Base-by-base conservation (phyloP, 148 eudicot genomes). In the Agrostemma githago region DNA sequence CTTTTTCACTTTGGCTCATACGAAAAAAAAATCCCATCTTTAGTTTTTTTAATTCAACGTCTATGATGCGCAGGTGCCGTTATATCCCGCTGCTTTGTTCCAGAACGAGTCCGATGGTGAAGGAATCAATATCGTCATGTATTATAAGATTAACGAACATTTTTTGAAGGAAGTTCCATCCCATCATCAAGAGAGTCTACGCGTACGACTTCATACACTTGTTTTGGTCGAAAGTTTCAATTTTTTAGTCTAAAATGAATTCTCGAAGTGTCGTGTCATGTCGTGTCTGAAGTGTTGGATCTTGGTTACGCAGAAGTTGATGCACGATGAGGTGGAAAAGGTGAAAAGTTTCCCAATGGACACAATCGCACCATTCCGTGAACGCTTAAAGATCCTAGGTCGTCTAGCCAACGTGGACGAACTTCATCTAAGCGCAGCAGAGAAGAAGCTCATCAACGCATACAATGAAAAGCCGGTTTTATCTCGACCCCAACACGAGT, bases 401-500 rank as follows among this genome's bases (percentile, higher is more conserved):
- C 97, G 99, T 69, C 86, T 95, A 61, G 92, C 58, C 70, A 95
- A 95, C 77, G 88, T 90, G 63, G 99, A 92, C 5, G 99, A 88
- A 66, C 92, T 95, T 72, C 89, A 85, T 57, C 62, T 92, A 73
- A 83, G 87, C 83, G 80, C 89, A 76, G 87, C 97, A 4, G 99
- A 95, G 82, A 87, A 85, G 81, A 95, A 92, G 83, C 92, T 95
- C 68, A 85, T 95, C 83, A 82, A 88, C 78, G 90, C 96, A 41
- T 95, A 95, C 76, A 95, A 95, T 70, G 99, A 95, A 80, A 95
- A 92, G 75, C 97, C 99, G 17, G 97, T 95, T 62, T 90, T 95
- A 73, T 95, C 99, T 70, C 99, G 99, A 48, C 99, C 99, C 76
- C 99, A 95, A 70, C 99, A 95, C 59, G 96, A 95, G 37, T 95